Conservation (phyloP, 148 eudicot genomes). For the Vaccinium macrocarpon region DNA sequence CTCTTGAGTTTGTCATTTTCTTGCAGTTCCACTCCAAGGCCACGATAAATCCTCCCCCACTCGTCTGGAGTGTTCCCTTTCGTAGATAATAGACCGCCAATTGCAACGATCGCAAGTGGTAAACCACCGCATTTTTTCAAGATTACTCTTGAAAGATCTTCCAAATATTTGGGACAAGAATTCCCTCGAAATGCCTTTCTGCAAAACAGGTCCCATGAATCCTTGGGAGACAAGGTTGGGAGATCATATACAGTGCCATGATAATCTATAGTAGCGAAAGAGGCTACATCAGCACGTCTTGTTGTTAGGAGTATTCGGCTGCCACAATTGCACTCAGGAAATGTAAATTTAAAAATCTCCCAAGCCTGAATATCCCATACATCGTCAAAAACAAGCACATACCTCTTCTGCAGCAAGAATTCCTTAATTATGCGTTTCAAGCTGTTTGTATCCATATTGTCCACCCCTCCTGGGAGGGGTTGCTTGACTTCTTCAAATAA, state of each 20-base stretch:
- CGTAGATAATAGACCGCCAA: conserved; percentile 13
- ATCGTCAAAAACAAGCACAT: conserved; percentile 10
- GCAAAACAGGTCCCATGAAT: conserved; percentile 20
- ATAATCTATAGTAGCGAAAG: neutral
- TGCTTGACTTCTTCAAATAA: neutral
- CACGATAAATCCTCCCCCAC: neutral
- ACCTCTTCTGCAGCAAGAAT: neutral
- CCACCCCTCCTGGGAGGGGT: neutral
- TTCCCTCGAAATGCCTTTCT: conserved; percentile 11
- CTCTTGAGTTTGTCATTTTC: neutral
- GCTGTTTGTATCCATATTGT: neutral
- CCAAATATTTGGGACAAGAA: conserved; percentile 17
- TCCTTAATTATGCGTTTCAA: neutral
- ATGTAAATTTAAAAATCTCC: conserved; percentile 1
- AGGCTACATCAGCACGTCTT: conserved; percentile 15
- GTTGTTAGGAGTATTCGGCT: conserved; percentile 21
- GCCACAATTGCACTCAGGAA: conserved; percentile 19
- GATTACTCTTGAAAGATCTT: conserved; percentile 8
- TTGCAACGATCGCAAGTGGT: conserved; percentile 23
- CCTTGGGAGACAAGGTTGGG: neutral
- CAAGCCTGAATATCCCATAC: conserved; percentile 12
- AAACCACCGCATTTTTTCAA: conserved; percentile 15
- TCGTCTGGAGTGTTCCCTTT: neutral
- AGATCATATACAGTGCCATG: conserved; percentile 2
- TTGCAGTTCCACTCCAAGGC: neutral